Base-by-base conservation (phyloP, 1,284 basidiomycete genomes). In the Golubevia sp. region DNA sequence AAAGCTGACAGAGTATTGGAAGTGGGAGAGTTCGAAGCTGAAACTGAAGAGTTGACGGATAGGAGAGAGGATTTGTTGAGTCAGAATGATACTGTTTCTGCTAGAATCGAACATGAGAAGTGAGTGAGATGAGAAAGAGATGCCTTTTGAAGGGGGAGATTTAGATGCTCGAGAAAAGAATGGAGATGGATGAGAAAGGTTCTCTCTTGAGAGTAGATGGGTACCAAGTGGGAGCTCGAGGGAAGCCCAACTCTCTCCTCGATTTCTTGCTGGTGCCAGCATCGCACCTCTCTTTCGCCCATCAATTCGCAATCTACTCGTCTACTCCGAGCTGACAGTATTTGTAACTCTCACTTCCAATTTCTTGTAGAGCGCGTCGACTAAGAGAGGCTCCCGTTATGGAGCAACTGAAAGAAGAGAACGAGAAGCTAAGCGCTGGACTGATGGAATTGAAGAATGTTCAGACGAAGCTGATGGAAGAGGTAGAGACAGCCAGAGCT, bases 1-100 rank as follows among this genome's bases (percentile, higher is more conserved):
- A 20, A 25, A 25, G 48, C 38, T 15, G 60, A 77, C 64, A 76
- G 78, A 27, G 76, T 83, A 65, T 67, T 73, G 2, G 34, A 63
- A 25, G 53, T 60, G 23, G 49, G 59, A 3, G 23, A 59, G 15
- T n/a, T 61, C 55, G 49, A 38, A 24, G 44, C 50, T 7, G 21
- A 23, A 27, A 52, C 6, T 23, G 13, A 52, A 5, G 50, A 52
- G 11, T 34, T 34, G 30, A 11, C 11, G 30, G 30, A 34, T 34
- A 34, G 30, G 30, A 5, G 4, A 11, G 11, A 34, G 4, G 5
- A 34, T 5, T 34, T 34, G 50, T 6, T 52, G 50, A 13, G 13
- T 5, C 7, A 52, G 21, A 52, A 6, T 52, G 50, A 52, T 7
- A 5, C 6, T 11, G 13, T 13, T 7, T 7, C 6, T 5, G 21